Evolutionary conservation across 352 stramenopile species (phyloP).

Genomic region (Pythium guiyangense): DNA sequence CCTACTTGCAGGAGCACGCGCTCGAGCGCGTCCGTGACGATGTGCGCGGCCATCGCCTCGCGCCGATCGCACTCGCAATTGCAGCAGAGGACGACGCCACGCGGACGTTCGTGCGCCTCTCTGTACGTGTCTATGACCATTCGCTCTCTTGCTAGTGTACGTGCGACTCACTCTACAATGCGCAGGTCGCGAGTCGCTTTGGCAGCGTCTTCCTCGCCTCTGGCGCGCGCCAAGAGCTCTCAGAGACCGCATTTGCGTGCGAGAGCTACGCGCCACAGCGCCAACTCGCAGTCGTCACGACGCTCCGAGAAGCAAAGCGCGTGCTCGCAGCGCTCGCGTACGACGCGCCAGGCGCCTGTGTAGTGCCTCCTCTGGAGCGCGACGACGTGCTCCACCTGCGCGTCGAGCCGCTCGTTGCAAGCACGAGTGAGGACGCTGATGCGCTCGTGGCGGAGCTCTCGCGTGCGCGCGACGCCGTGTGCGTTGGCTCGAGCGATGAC

Average conservation of each 20-base stretch:
- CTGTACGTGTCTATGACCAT: constrained; percentile 1
- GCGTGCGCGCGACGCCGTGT: background rate
- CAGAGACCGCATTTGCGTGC: constrained; percentile 20
- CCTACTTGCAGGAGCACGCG: background rate
- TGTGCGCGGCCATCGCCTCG: background rate
- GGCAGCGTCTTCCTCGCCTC: constrained; percentile 18
- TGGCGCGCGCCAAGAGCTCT: constrained; percentile 8
- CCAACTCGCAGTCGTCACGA: constrained; percentile 18
- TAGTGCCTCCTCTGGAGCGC: background rate
- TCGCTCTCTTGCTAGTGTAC: background rate
- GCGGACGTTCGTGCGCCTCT: background rate
- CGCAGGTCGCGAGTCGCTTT: constrained; percentile 20
- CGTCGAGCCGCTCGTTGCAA: background rate
- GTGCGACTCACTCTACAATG: background rate
- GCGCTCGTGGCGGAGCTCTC: background rate
- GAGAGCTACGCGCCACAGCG: background rate
- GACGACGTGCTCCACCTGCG: constrained; percentile 6
- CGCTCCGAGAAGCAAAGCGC: constrained; percentile 18
- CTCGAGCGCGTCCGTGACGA: background rate
- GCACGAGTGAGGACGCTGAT: background rate
- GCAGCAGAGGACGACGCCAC: background rate
- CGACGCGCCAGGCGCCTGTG: background rate
- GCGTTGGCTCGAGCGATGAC: background rate
- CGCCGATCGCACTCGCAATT: background rate
- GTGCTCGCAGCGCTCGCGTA: constrained; percentile 27